phyloP scores from a whole-genome alignment of 169 alveolate species.

The Cardiosporidium cionae region DNA sequence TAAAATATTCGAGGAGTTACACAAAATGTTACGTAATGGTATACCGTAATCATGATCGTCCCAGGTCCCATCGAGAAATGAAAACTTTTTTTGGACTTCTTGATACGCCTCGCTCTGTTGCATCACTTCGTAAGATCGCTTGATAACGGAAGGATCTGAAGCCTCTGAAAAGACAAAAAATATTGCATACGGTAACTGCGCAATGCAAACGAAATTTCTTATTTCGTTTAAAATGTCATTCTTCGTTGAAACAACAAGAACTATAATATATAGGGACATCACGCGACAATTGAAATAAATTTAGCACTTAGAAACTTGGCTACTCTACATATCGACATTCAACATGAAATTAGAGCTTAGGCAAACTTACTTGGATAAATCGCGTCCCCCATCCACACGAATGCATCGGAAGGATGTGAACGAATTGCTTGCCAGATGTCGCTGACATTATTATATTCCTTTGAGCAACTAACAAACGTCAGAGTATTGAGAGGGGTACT shows the following conservation, averaged over 20 bases:
- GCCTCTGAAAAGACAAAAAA: background rate
- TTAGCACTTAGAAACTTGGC: no score
- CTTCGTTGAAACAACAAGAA: no score
- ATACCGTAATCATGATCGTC: constrained; percentile 32
- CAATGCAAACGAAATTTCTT: background rate
- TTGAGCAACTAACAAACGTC: background rate
- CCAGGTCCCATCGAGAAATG: constrained; percentile 20
- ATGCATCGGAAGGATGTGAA: background rate
- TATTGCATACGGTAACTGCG: background rate
- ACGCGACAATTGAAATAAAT: no score
- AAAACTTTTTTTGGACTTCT: background rate
- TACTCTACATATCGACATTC: no score
- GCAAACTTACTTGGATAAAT: background rate
- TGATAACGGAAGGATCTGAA: background rate
- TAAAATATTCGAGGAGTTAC: no score
- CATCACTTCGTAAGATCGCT: background rate
- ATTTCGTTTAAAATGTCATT: no score
- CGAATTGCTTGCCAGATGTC: background rate
- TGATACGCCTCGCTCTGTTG: background rate
- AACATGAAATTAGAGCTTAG: no score
- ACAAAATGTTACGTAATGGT: no score
- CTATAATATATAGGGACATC: no score
- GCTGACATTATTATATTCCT: background rate
- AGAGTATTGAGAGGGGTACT: background rate
- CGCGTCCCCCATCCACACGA: background rate